Percentiles rank a stretch among this genome's conserved stretches.
These are phyloP conservation scores for Codiaeum variegatum DNA, from an alignment of 441 rosid genomes.

Conservation along the genomic window DNA sequence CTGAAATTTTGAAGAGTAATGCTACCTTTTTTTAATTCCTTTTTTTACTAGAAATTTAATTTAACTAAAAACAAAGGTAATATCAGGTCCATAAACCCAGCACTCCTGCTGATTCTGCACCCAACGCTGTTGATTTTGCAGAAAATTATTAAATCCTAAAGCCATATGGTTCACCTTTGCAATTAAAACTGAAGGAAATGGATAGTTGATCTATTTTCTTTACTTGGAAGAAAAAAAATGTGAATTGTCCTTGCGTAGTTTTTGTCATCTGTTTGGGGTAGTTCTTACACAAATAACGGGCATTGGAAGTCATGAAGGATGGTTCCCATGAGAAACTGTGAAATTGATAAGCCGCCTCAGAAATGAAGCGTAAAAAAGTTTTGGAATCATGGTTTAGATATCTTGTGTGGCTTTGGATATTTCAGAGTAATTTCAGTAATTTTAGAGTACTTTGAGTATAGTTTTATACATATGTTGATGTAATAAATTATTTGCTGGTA, in stretches of 20 bases:
- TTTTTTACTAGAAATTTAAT: background rate
- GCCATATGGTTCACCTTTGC: background rate
- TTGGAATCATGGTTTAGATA: too few species aligned
- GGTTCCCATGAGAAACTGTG: background rate
- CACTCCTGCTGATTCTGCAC: background rate
- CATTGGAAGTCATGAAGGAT: background rate
- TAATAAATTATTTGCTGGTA: background rate
- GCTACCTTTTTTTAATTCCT: background rate
- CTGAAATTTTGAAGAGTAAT: background rate
- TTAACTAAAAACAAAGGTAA: background rate
- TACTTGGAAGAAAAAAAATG: background rate
- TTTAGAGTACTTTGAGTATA: too few species aligned
- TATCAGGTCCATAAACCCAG: background rate
- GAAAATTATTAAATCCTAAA: background rate
- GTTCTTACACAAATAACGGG: background rate
- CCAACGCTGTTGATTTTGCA: too few species aligned
- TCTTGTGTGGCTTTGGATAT: too few species aligned
- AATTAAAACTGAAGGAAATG: background rate
- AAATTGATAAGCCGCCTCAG: too few species aligned
- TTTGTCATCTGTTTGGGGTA: background rate
- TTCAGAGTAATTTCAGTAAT: too few species aligned
- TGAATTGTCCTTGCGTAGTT: background rate
- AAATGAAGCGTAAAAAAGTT: too few species aligned
- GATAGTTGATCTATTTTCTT: background rate
- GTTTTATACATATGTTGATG: too few species aligned